Evolutionary conservation across 208 protist species (phyloP), one percentile per base, ranked within the genome.

Genomic region (Trypanosoma platydactyli): DNA sequence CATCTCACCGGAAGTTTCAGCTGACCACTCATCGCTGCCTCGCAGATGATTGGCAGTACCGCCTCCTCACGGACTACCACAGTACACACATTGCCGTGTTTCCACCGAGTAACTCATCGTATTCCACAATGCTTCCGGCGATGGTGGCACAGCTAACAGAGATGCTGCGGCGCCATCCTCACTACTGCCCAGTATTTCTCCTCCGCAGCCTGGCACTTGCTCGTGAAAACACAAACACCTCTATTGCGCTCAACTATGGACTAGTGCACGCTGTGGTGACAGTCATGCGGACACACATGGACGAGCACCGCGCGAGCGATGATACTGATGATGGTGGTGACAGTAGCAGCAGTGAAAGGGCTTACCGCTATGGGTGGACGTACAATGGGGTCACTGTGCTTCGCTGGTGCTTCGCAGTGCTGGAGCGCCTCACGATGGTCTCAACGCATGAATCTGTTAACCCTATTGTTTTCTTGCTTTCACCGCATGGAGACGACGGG

Each of bases 41-140:
- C 50, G 68, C 63, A 5, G 74, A 79, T 42, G 79, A 86, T 55
- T 94, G 85, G 86, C 89, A 94, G 77, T 89, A 86, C 77, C 75
- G 77, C 15, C 73, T 94, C 33, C 80, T 94, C 3, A 72, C 81
- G 25, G 86, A 92, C 48, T 72, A 83, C 66, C 88, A 92, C 76
- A 77, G 84, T 25, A 92, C 89, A 24, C 74, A 88, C 52, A 64
- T 89, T 5, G 64, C 68, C 67, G 53, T 76, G 45, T 66, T 68
- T 48, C 54, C 55, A 18, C 35, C 51, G 46, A 52, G 30, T 20
- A 68, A 24, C 45, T 48, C 62, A 15, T 15, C 62, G n/a, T 44
- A 64, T 35, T 18, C 38, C 2, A 16, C 61, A n/a, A 52, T 59
- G 13, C 70, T 72, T 16, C 71, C 77, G 38, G 80, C 75, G 13